Conservation (phyloP, 2,329 filamentous ascomycete genomes). For the Parasarocladium wereldwijsianum region DNA sequence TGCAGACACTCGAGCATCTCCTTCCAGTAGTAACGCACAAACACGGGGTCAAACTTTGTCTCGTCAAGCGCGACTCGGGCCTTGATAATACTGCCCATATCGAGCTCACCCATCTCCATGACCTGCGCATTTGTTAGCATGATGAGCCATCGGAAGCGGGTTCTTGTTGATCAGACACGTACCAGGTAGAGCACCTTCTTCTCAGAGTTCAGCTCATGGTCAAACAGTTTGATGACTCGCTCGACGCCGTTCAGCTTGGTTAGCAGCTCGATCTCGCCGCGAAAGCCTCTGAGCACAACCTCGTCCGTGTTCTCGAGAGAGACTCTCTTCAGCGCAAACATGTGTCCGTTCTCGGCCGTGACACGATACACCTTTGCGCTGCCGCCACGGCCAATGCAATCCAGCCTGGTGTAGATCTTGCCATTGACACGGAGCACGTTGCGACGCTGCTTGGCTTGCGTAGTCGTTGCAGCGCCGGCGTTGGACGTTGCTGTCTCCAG, state of each 20-base stretch:
- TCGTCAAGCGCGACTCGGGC: slow-evolving; percentile 57
- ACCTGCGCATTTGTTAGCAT: slow-evolving; percentile 34
- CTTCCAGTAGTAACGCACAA: slow-evolving; percentile 97
- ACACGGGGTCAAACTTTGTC: slow-evolving; percentile 69
- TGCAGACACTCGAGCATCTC: slow-evolving; percentile 96
- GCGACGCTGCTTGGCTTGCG: slow-evolving; percentile 59
- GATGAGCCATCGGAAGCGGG: neutral
- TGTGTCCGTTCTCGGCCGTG: slow-evolving; percentile 91
- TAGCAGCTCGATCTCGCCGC: slow-evolving; percentile 88
- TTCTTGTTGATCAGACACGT: slow-evolving; percentile 22
- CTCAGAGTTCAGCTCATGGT: slow-evolving; percentile 86
- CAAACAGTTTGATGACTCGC: slow-evolving; percentile 77
- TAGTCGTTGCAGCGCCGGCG: slow-evolving; percentile 64
- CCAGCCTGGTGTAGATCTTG: slow-evolving; percentile 77
- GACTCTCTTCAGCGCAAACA: slow-evolving; percentile 87
- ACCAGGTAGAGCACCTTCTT: slow-evolving; percentile 79
- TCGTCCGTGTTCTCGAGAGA: slow-evolving; percentile 84
- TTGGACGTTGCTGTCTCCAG: slow-evolving; percentile 80
- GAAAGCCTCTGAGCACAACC: slow-evolving; percentile 68
- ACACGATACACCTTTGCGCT: slow-evolving; percentile 93
- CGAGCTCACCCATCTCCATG: slow-evolving; percentile 94
- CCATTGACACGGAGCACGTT: slow-evolving; percentile 81
- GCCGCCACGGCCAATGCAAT: slow-evolving; percentile 81
- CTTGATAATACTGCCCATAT: slow-evolving; percentile 74
- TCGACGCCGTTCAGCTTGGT: slow-evolving; percentile 72